Evolutionary conservation across 179 eudicot genomes (phyloP).

Genomic region (Heliamphora pulchella): DNA sequence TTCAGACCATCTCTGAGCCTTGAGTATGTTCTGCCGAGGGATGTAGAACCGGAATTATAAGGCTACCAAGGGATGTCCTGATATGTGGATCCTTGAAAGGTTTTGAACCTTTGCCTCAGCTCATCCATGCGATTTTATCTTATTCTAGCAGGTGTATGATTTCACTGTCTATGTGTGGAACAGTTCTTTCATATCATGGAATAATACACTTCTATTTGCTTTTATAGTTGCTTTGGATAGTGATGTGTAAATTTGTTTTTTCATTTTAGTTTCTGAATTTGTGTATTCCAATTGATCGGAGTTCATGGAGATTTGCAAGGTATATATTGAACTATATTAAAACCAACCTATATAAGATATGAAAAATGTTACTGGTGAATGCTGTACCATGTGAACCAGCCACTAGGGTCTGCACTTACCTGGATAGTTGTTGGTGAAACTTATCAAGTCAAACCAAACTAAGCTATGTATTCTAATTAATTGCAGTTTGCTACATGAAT

Average conservation of each 20-base stretch:
- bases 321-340: neutral
- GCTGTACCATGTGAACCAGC: neutral
- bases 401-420: neutral
- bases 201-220: neutral
- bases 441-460: neutral
- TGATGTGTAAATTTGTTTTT: too few species aligned
- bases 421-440: neutral
- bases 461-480: too few species aligned
- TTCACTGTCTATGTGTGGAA: neutral
- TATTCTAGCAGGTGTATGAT: slow-evolving; percentile 11
- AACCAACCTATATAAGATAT: too few species aligned
- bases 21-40: slow-evolving; percentile 32
- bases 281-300: too few species aligned
- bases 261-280: too few species aligned
- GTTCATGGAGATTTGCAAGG: neutral
- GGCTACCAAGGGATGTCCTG: slow-evolving; percentile 28
- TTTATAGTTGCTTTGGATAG: neutral
- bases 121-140: slow-evolving; percentile 11
- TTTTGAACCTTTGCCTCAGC: slow-evolving; percentile 32
- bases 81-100: slow-evolving; percentile 32
- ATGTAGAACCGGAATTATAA: slow-evolving; percentile 36
- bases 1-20: slow-evolving; percentile 39
- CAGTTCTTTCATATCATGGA: slow-evolving; percentile 3
- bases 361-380: neutral
- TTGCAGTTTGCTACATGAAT: too few species aligned